These are phyloP conservation scores for Ceratocystis destructans DNA, from an alignment of 2,329 filamentous ascomycete genomes.

Conservation along the genomic window DNA sequence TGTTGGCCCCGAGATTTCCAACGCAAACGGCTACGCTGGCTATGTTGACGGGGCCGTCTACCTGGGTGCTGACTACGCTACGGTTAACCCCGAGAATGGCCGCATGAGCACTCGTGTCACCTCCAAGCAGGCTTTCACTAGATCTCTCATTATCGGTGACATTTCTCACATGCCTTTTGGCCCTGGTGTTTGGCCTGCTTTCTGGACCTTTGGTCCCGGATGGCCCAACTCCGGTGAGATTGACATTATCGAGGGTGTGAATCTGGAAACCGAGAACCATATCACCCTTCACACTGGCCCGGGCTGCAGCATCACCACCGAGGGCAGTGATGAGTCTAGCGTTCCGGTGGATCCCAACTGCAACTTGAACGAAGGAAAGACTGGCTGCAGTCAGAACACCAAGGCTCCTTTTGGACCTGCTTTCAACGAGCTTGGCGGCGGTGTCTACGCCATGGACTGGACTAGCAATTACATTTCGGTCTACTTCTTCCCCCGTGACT, in stretches of 20 bases:
- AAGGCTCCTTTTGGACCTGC: constrained; percentile 46
- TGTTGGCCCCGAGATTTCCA: constrained; percentile 43
- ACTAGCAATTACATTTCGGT: constrained; percentile 56
- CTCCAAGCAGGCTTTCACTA: constrained; percentile 51
- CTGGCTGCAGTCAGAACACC: constrained; percentile 47
- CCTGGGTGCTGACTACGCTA: constrained; percentile 55
- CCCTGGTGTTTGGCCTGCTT: constrained; percentile 61
- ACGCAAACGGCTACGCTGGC: constrained; percentile 43
- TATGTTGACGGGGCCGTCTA: constrained; percentile 44
- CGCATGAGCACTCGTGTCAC: constrained; percentile 57
- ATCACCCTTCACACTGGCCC: constrained; percentile 55
- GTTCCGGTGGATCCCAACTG: constrained; percentile 41
- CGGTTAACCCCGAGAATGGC: constrained; percentile 41
- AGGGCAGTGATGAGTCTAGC: constrained; percentile 35
- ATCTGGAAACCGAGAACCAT: constrained; percentile 42
- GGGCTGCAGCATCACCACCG: constrained; percentile 45
- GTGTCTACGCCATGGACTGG: constrained; percentile 67
- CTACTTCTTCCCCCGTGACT: constrained; percentile 64
- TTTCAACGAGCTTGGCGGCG: constrained; percentile 58
- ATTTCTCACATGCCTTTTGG: constrained; percentile 63
- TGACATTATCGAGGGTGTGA: constrained; percentile 69
- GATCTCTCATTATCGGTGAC: constrained; percentile 59
- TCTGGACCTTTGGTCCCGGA: constrained; percentile 51
- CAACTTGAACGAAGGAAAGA: constrained; percentile 37
- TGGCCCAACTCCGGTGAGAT: constrained; percentile 65